Percentiles rank a stretch among this genome's conserved stretches.
These are phyloP conservation scores for Eragrostis tef DNA, from an alignment of 202 grass and related monocot genomes.

Conservation along the genomic window DNA sequence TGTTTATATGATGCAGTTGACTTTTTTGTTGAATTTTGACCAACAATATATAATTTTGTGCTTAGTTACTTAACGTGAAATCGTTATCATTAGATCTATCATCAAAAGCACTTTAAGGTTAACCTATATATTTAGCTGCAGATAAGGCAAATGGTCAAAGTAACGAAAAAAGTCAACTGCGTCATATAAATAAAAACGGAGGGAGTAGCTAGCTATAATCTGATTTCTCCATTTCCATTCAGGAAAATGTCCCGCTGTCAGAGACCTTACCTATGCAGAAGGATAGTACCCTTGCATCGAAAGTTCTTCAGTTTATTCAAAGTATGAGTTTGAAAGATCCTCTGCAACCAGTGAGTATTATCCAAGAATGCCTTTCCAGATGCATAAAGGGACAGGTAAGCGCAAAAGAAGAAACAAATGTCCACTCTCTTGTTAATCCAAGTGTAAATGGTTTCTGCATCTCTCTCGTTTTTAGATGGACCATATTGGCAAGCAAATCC, in stretches of 20 bases:
- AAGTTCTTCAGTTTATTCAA: slow-evolving; percentile 78
- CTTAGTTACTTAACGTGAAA: too few relatives aligned
- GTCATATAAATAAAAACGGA: too few relatives aligned
- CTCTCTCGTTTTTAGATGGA: slow-evolving; percentile 58
- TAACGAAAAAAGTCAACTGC: too few relatives aligned
- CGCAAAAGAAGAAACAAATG: neutral
- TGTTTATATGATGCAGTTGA: too few relatives aligned
- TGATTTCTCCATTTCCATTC: slow-evolving; percentile 6
- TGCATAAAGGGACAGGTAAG: slow-evolving; percentile 89
- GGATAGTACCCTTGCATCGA: slow-evolving; percentile 77
- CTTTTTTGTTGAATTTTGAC: too few relatives aligned
- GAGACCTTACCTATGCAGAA: slow-evolving; percentile 85
- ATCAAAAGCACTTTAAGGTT: too few relatives aligned
- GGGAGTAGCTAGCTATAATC: slow-evolving; percentile 44
- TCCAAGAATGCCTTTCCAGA: slow-evolving; percentile 82
- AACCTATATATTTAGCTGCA: too few relatives aligned
- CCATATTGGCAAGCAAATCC: slow-evolving; percentile 80
- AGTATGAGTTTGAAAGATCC: slow-evolving; percentile 67
- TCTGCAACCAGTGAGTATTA: slow-evolving; percentile 72
- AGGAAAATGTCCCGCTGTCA: slow-evolving; percentile 72
- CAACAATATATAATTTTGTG: too few relatives aligned
- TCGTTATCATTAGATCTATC: too few relatives aligned
- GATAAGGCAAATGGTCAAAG: too few relatives aligned
- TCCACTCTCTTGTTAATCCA: slow-evolving; percentile 41
- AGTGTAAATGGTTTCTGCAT: slow-evolving; percentile 28